Percentiles rank a stretch among this genome's conserved stretches.
phyloP scores from a whole-genome alignment of 345 rosid genomes.

The Aethionema arabicum region DNA sequence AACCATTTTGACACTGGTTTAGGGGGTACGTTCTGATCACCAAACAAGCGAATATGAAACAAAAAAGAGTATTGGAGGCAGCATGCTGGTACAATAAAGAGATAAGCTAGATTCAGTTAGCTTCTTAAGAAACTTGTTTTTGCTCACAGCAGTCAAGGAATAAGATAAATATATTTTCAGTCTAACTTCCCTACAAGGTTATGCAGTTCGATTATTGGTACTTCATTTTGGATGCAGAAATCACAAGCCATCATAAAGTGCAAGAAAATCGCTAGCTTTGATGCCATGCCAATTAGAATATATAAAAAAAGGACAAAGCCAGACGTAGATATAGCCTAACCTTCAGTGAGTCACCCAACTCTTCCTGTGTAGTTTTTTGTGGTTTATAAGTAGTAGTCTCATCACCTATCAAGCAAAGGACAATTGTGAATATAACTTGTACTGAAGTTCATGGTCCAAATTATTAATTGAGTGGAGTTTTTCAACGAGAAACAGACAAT shows the following conservation, averaged over 20 bases:
- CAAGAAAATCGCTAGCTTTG: background rate
- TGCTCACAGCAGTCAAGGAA: slow-evolving; percentile 2
- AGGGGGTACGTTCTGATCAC: slow-evolving; percentile 7
- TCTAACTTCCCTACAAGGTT: slow-evolving; percentile 8
- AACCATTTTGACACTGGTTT: slow-evolving; percentile 4
- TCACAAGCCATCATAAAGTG: slow-evolving; percentile 11
- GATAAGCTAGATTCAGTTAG: slow-evolving; percentile 7
- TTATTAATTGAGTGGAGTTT: background rate
- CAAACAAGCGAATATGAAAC: background rate
- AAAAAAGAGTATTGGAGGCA: background rate
- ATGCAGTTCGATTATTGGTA: slow-evolving; percentile 12
- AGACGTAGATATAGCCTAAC: slow-evolving; percentile 37
- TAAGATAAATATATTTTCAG: slow-evolving; percentile 4
- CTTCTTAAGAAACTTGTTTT: background rate
- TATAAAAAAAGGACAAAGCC: slow-evolving; percentile 12
- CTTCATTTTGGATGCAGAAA: slow-evolving; percentile 9
- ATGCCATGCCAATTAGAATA: background rate
- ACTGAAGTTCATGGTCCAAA: slow-evolving; percentile 21
- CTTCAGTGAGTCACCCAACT: slow-evolving; percentile 59
- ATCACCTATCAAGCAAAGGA: slow-evolving; percentile 49
- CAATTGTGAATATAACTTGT: slow-evolving; percentile 20
- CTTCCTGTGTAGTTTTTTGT: slow-evolving; percentile 41
- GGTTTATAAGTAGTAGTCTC: slow-evolving; percentile 41
- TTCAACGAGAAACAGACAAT: background rate
- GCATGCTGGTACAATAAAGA: background rate